A percentile compares a stretch with the other conserved stretches of the same genome.
These are phyloP conservation scores for Przewalskia tangutica DNA, from an alignment of 257 asterid species.

Conservation along the genomic window DNA sequence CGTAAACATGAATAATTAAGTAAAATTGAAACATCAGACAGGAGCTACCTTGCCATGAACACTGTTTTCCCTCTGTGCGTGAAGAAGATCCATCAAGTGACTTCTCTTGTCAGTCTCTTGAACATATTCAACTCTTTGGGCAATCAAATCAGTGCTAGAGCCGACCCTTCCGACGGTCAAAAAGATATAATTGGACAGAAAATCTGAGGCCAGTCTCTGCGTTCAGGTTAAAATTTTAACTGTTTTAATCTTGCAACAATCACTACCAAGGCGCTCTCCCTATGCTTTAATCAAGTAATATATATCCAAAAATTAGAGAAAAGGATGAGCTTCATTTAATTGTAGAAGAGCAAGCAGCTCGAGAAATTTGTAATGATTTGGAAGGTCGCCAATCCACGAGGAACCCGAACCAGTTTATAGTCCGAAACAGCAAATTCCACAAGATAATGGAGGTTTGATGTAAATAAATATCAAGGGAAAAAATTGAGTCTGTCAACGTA, in stretches of 20 bases:
- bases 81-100: constrained; percentile 96
- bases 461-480: neutral
- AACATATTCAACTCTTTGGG: constrained; percentile 91
- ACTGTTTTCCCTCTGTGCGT: constrained; percentile 78
- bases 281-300: neutral
- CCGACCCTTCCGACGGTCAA: constrained; percentile 99
- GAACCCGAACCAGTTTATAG: neutral
- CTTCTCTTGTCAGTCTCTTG: constrained; percentile 93
- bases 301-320: neutral
- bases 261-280: neutral
- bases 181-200: constrained; percentile 64
- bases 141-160: constrained; percentile 93
- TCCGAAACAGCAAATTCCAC: neutral
- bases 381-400: neutral
- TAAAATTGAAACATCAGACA: neutral
- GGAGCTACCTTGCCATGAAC: constrained; percentile 61
- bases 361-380: neutral
- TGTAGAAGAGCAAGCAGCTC: neutral
- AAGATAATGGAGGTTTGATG: neutral
- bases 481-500: neutral
- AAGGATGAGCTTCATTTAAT: neutral
- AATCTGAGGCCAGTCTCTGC: constrained; percentile 92
- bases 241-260: neutral
- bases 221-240: constrained; percentile 15
- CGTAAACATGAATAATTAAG: neutral